A percentile compares a stretch with the other conserved stretches of the same genome.
These are phyloP conservation scores for Monosporascus sp. DNA, from an alignment of 2,329 filamentous ascomycete species.

Conservation along the genomic window DNA sequence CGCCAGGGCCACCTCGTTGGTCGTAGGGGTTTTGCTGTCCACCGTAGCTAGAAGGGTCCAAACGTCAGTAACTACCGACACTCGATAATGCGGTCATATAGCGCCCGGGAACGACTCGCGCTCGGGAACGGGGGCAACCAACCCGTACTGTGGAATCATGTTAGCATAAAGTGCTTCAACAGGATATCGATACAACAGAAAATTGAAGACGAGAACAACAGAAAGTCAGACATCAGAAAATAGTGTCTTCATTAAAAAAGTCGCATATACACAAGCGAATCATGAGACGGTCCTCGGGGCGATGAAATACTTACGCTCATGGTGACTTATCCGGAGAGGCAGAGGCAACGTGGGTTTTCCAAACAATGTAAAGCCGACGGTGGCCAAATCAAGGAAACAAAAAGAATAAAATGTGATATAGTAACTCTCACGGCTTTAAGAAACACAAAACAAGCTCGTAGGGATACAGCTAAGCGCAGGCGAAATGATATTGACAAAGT, in stretches of 20 bases:
- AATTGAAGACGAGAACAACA: constrained; percentile 15
- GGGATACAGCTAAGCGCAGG: no score
- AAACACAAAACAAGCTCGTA: no score
- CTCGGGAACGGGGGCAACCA: constrained; percentile 26
- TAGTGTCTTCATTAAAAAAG: not conserved
- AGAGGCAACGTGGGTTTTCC: not conserved
- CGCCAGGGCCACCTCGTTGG: constrained; percentile 37
- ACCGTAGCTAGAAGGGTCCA: constrained; percentile 42
- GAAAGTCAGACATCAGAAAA: constrained; percentile 7
- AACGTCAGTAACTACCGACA: constrained; percentile 24
- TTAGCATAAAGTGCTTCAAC: constrained; percentile 24
- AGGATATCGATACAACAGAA: constrained; percentile 5
- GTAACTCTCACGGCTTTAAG: no score
- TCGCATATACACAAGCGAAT: not conserved
- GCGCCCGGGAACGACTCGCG: not conserved
- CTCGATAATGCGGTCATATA: constrained; percentile 8
- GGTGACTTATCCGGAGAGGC: constrained; percentile 18
- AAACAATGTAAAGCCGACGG: no score
- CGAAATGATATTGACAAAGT: no score
- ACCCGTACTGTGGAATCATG: constrained; percentile 50
- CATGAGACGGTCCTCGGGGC: not conserved
- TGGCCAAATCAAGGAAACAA: not conserved
- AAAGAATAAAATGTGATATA: no score
- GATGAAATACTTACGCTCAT: constrained; percentile 46
- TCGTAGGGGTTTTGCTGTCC: constrained; percentile 54